Evolutionary conservation across 345 rosid species (phyloP).

Genomic region (Populus deltoides): DNA sequence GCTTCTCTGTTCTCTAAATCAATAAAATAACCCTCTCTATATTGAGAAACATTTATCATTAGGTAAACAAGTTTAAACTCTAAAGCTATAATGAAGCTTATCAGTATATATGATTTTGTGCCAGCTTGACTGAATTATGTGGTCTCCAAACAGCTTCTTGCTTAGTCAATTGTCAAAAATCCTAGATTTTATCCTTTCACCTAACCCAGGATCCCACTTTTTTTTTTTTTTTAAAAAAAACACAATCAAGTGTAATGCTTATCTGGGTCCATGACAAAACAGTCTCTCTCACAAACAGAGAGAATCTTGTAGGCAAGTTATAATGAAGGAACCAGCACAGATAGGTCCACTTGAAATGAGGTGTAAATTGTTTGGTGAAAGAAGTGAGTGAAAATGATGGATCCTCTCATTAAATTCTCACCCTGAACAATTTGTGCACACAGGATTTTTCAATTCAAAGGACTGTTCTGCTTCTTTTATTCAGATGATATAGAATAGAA

Average conservation of each 20-base stretch:
- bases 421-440: not conserved
- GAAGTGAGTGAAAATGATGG: constrained; percentile 32
- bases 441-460: constrained; percentile 13
- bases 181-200: constrained; percentile 27
- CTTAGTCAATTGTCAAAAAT: constrained; percentile 24
- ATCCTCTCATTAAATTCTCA: constrained; percentile 20
- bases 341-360: constrained; percentile 15
- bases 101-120: not conserved
- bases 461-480: not conserved
- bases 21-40: not conserved
- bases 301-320: constrained; percentile 48
- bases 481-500: constrained; percentile 12
- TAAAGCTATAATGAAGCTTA: not conserved
- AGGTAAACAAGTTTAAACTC: not conserved
- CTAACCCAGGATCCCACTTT: constrained; percentile 43
- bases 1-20: not conserved
- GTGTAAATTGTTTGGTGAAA: constrained; percentile 29
- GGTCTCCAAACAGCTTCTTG: constrained; percentile 25
- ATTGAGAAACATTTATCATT: not conserved
- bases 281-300: constrained; percentile 46
- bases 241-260: constrained; percentile 25
- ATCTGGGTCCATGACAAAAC: constrained; percentile 37
- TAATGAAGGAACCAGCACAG: constrained; percentile 37
- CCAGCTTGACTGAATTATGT: constrained; percentile 23
- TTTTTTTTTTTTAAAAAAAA: not conserved